These are phyloP conservation scores for Boletus pseudo-olivaceus DNA, from an alignment of 768 basidiomycete species.

Conservation along the genomic window DNA sequence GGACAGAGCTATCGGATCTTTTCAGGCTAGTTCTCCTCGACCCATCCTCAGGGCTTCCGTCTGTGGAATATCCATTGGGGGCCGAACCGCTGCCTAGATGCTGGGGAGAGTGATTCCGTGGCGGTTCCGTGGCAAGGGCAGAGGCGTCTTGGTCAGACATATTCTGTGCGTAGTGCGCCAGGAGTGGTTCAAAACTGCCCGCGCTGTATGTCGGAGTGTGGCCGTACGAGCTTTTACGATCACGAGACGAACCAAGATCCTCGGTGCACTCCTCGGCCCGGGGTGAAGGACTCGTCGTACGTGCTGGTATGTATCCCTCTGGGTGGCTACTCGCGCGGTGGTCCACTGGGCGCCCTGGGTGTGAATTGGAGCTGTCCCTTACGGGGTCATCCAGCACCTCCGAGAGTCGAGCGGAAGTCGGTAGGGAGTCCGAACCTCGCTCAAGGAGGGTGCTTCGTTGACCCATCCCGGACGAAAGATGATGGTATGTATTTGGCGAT, in stretches of 20 bases:
- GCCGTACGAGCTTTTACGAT: slow-evolving; percentile 32
- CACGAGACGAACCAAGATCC: slow-evolving; percentile 27
- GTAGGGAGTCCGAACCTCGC: slow-evolving; percentile 16
- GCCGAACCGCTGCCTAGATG: not conserved
- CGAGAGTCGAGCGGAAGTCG: slow-evolving; percentile 35
- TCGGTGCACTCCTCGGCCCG: slow-evolving; percentile 17
- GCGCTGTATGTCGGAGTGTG: slow-evolving; percentile 49
- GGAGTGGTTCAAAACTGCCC: slow-evolving; percentile 59
- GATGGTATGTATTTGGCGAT: slow-evolving; percentile 19
- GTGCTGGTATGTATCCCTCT: slow-evolving; percentile 44
- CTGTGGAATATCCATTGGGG: slow-evolving; percentile 8
- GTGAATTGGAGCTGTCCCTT: slow-evolving; percentile 45
- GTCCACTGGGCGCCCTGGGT: slow-evolving; percentile 39
- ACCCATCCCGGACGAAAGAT: slow-evolving; percentile 34
- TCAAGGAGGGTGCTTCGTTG: slow-evolving; percentile 34
- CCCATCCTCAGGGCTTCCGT: slow-evolving; percentile 26
- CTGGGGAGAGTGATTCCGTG: slow-evolving; percentile 28
- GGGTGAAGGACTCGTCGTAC: slow-evolving; percentile 47
- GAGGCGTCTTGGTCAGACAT: slow-evolving; percentile 18
- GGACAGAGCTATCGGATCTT: slow-evolving; percentile 17
- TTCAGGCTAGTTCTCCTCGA: slow-evolving; percentile 24
- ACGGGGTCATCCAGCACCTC: slow-evolving; percentile 20
- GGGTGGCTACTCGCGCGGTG: slow-evolving; percentile 14
- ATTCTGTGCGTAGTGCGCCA: slow-evolving; percentile 42
- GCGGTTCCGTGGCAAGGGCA: slow-evolving; percentile 18